Base-by-base conservation (phyloP, 768 basidiomycete genomes). In the Tremella yokohamensis region DNA sequence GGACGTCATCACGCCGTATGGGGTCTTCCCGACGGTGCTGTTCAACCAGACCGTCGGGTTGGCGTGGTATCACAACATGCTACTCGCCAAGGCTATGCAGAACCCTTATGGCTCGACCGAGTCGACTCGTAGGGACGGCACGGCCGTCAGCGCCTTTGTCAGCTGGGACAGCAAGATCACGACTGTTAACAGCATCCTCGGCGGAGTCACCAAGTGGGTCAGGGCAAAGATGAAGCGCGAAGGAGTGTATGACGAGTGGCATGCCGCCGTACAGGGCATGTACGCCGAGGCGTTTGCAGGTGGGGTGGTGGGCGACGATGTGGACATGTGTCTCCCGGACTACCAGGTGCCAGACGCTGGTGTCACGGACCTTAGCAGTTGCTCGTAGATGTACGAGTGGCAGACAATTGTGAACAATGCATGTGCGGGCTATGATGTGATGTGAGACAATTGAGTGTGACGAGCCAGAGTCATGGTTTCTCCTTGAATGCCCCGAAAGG, bases 261-360 rank as follows among this genome's bases (percentile, higher is more conserved):
- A 25, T 7, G 15, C 16, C 16, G 20, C 18, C n/a, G n/a, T 52
- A 13, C 26, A 40, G 7, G 25, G 24, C 13, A 37, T 37, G 51
- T 52, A 52, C 19, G 12, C 8, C 16, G 29, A 16, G 6, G 51
- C 16, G 16, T 52, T 52, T 19, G 16, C 8, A 8, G 37, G 18
- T 39, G 29, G n/a, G 19, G 19, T 52, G 8, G 18, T 19, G 26
- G 26, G 51, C 8, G 51, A 52, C n/a, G 24, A 38, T n/a, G 29
- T 52, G 9, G 51, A 52, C 18, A 16, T 52, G 38, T 52, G 51
- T 39, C 19, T 37, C 34, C 57, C 29, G 18, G 37, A 37, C 18
- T 80, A 78, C 19, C 79, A 76, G 11, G 82, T 74, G 52, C 81
- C 79, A 9, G 82, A 76, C 0, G 81, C 16, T 2, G 20, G 16